Base-by-base conservation (phyloP, 257 asterid species). In the Ballota nigra region DNA sequence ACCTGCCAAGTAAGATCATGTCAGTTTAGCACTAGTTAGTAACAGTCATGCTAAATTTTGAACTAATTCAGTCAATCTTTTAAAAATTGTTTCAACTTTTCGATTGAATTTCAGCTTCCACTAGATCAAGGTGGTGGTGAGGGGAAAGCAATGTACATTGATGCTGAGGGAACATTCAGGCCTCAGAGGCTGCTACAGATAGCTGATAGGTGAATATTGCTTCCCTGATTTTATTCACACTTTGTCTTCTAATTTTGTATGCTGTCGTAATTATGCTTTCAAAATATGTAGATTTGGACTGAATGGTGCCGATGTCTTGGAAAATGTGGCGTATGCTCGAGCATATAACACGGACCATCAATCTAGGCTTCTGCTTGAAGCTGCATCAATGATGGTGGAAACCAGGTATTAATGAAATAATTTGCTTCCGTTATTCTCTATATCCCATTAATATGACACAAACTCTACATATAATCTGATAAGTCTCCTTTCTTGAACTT, bases 301-400 rank as follows among this genome's bases (percentile, higher is more conserved):
- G 74, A 91, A 94, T 72, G 99, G 97, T 41, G 87, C 97, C 70
- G 97, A 91, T 77, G 97, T 94, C 67, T 82, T 94, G 88, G 99
- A 94, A 78, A 94, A 94, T 71, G 99, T 91, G 78, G 99, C 98
- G 57, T 93, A 93, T 81, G 98, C 98, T 56, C 88, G 98, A 72
- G 98, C 98, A 38, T 91, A 93, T 77, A 93, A 93, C 87, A 93
- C 98, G 4, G 98, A 93, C 69, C 98, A 93, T 74, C 98, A 91
- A 78, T 91, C 98, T 8, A 87, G 97, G 87, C 97, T 93, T 78
- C 77, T 93, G 72, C 94, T 93, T 41, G 97, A 93, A 84, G 98
- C 98, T 43, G 98, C 98, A 68, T 91, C 98, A 23, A 89, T 93
- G 98, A 93, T 93, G 98, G 92, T 91, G 57, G 98, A 93, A 77